phyloP scores from a whole-genome alignment of 306 rosid genomes.

The Boehmeria nivea region DNA sequence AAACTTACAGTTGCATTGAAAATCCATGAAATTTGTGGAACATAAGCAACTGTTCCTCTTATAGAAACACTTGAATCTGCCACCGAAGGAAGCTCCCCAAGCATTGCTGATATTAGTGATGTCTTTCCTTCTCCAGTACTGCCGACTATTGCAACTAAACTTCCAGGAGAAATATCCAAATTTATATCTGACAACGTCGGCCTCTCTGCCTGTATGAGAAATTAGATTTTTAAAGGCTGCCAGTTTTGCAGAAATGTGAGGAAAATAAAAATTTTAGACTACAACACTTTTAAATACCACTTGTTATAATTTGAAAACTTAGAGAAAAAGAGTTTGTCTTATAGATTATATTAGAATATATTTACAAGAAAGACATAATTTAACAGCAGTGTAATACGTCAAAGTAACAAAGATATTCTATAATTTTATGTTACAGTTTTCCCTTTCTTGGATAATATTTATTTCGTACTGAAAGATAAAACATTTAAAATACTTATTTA shows the following conservation, averaged over 20 bases:
- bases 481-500: too few relatives aligned
- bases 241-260: too few relatives aligned
- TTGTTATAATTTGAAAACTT: neutral
- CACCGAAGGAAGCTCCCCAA: conserved; percentile 48
- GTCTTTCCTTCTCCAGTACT: conserved; percentile 61
- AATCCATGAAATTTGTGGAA: conserved; percentile 51
- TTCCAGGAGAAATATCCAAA: conserved; percentile 49
- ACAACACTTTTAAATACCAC: neutral
- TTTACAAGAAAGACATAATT: neutral
- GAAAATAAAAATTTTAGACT: too few relatives aligned
- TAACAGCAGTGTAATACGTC: too few relatives aligned
- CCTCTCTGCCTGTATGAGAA: conserved; percentile 32
- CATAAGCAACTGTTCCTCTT: conserved; percentile 50
- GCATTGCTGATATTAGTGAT: conserved; percentile 51
- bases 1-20: conserved; percentile 45
- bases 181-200: conserved; percentile 40
- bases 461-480: too few relatives aligned
- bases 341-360: too few relatives aligned
- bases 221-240: neutral
- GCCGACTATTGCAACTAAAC: conserved; percentile 57
- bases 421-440: too few relatives aligned
- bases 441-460: too few relatives aligned
- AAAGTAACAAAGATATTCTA: too few relatives aligned
- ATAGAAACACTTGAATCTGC: conserved; percentile 33
- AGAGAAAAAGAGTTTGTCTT: neutral